A percentile compares a stretch with the other conserved stretches of the same genome.
Conservation (phyloP, 31 red algal species). For the Asparagopsis taxiformis region DNA sequence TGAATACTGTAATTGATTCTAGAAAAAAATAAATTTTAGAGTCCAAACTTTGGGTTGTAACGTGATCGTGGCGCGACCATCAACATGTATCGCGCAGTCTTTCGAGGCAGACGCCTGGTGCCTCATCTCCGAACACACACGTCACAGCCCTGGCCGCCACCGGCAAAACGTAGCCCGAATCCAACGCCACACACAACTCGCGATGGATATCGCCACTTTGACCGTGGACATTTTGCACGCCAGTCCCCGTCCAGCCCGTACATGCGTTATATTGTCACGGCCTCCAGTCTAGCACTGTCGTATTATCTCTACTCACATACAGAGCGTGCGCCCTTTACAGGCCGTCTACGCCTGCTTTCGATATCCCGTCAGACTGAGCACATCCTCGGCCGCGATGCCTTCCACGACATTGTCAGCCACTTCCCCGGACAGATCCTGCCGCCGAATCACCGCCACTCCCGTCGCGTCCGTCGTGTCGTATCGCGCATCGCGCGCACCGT, state of each 20-base stretch:
- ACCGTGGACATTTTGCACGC: neutral
- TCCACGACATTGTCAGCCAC: constrained; percentile 38
- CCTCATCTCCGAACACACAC: too few species aligned
- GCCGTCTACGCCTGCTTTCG: constrained; percentile 68
- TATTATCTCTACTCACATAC: constrained; percentile 54
- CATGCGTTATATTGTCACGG: constrained; percentile 14
- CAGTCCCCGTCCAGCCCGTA: neutral
- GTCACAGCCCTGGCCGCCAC: neutral
- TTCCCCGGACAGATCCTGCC: constrained; percentile 47
- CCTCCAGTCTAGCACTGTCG: constrained; percentile 11
- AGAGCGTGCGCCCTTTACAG: constrained; percentile 84
- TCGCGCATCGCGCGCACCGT: constrained; percentile 65
- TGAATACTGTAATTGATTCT: too few species aligned
- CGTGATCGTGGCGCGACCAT: too few species aligned
- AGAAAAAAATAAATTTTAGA: too few species aligned
- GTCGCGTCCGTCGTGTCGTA: constrained; percentile 68
- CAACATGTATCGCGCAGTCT: too few species aligned
- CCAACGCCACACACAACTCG: neutral
- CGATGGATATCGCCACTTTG: constrained; percentile 20
- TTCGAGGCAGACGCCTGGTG: too few species aligned
- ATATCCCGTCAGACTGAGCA: constrained; percentile 58
- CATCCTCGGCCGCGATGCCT: constrained; percentile 56
- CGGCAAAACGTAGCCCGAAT: neutral
- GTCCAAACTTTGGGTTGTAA: too few species aligned
- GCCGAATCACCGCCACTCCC: constrained; percentile 19